Evolutionary conservation across 305 asterid species (phyloP).

Genomic region (Fraxinus sp.): DNA sequence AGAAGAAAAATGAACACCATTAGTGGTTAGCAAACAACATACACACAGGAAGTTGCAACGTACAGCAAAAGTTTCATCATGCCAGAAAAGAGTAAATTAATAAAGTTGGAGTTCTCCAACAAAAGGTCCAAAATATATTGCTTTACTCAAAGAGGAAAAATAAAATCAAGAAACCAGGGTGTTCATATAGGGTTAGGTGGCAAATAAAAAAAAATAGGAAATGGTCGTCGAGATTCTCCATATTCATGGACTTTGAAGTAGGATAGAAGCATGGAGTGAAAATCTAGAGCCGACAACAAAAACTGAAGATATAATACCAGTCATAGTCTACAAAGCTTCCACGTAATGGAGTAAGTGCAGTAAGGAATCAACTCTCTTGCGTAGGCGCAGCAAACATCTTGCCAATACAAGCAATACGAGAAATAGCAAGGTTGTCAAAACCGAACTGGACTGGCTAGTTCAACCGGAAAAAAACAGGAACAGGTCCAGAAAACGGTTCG

Average conservation of each 20-base stretch:
- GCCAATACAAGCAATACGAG: not conserved
- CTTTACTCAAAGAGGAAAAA: not conserved
- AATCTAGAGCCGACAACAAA: not conserved
- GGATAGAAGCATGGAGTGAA: slow-evolving; percentile 1
- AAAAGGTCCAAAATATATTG: not conserved
- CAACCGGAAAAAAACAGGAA: not conserved
- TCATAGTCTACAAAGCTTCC: not conserved
- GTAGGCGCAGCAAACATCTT: not conserved
- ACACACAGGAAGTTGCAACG: slow-evolving; percentile 7
- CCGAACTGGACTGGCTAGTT: not conserved
- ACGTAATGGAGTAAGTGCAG: not conserved
- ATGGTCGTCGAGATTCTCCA: slow-evolving; percentile 5
- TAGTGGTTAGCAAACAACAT: not conserved
- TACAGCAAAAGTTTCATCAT: slow-evolving; percentile 3
- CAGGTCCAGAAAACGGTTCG: not conserved
- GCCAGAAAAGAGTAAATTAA: not conserved
- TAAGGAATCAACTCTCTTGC: not conserved
- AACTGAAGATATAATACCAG: not conserved
- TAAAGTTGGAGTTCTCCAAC: not conserved
- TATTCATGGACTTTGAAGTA: slow-evolving; percentile 2
- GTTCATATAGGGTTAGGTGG: slow-evolving; percentile 2
- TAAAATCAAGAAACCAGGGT: not conserved
- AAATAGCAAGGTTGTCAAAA: not conserved
- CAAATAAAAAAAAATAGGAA: not conserved
- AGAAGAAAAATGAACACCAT: not conserved